Evolutionary conservation across 2,329 filamentous ascomycete genomes (phyloP), one percentile per base, ranked within the genome.

Genomic region (Aureobasidium sp.): DNA sequence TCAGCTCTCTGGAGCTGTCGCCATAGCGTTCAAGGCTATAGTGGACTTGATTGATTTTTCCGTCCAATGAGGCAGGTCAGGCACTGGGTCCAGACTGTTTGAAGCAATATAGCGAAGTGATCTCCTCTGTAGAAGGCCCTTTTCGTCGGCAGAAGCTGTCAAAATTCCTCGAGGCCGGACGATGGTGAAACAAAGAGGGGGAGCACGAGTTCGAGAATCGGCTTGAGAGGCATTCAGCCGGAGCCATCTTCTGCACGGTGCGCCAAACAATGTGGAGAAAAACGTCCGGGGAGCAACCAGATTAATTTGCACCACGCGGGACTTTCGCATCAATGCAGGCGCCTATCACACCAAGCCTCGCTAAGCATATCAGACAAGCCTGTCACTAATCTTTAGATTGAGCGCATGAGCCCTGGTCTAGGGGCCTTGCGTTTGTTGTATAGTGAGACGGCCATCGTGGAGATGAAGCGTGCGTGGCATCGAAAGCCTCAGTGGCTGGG

Each of bases 161-260:
- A 58, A 41, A 20, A 42, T 45, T 58, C 27, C 41, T 47, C 7
- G 27, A 37, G 11, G 53, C 39, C 17, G 42, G 41, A 57, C 42
- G 22, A 59, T 59, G 56, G 56, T 59, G 56, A 59, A 59, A 59
- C 56, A 59, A 31, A 41, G 56, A 59, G 56, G 56, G 44, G 44
- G 17, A 41, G n/a, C 31, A 8, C 42, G 42, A 58, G 42, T 36
- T 31, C 55, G 29, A 58, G 31, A 17, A 36, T 25, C 12, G 41
- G 42, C n/a, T 42, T 22, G 29, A 25, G 17, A 15, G 27, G 22
- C 39, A 47, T 47, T 41, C 44, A 59, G 42, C 56, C 34, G 34
- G 41, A 59, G 56, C 56, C 42, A 12, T 25, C 22, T 15, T 17
- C 42, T 45, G 44, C 44, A 34, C 34, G 44, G 34, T 58, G 55